These are phyloP conservation scores for Sistotremastrum niveocremeum DNA, from an alignment of 768 basidiomycete species.

Conservation along the genomic window DNA sequence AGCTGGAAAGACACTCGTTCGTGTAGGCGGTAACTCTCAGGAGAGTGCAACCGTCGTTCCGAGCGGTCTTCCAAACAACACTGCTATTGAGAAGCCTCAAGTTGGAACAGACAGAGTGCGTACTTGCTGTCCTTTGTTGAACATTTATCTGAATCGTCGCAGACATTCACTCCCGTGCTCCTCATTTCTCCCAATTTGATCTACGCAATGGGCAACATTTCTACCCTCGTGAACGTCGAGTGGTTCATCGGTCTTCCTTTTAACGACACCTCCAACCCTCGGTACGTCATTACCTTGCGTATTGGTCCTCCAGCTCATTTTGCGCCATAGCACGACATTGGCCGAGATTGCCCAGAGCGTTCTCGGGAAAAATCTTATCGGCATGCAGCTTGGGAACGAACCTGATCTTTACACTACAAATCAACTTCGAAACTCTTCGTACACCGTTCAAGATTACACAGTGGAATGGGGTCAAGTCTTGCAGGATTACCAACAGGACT, in stretches of 20 bases:
- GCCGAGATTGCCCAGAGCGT: conserved; percentile 46
- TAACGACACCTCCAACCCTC: conserved; percentile 45
- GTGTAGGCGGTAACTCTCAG: conserved; percentile 41
- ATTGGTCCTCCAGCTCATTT: too few relatives aligned
- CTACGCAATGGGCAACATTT: conserved; percentile 34
- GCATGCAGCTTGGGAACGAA: conserved; percentile 63
- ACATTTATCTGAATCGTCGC: conserved; percentile 16
- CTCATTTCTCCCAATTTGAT: conserved; percentile 36
- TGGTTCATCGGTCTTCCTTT: conserved; percentile 52
- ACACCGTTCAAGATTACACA: conserved; percentile 29
- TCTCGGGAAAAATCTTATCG: conserved; percentile 52
- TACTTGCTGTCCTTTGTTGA: conserved; percentile 12
- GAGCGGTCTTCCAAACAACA: conserved; percentile 14
- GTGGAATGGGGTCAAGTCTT: conserved; percentile 38
- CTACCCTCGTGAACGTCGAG: conserved; percentile 26
- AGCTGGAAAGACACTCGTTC: conserved; percentile 25
- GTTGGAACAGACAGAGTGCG: conserved; percentile 6
- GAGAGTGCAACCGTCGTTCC: conserved; percentile 23
- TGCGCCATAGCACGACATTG: conserved; percentile 10
- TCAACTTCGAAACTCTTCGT: conserved; percentile 10
- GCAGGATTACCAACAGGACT: conserved; percentile 26
- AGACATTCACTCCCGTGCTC: conserved; percentile 42
- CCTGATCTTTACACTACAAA: conserved; percentile 53
- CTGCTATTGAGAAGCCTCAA: conserved; percentile 19
- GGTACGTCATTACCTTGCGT: conserved; percentile 19